Evolutionary conservation across 2,329 filamentous ascomycete genomes (phyloP).

Genomic region (Thielaviopsis musarum): DNA sequence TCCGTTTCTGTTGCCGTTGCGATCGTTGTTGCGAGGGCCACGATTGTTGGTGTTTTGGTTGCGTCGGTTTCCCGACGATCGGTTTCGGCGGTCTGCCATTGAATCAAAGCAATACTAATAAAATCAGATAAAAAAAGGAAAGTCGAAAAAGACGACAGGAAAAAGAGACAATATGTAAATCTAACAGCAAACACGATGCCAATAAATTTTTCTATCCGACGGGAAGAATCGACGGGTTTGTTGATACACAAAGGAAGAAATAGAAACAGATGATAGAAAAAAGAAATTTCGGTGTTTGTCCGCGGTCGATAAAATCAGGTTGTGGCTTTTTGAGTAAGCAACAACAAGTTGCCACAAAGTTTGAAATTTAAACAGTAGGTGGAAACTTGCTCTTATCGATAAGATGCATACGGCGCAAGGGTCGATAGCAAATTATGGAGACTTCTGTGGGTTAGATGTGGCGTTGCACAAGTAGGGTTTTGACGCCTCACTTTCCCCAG

Average conservation of each 20-base stretch:
- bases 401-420: not conserved
- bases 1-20: not conserved
- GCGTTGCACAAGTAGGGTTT: not conserved
- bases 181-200: not conserved
- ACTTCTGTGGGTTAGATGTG: not conserved
- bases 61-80: constrained; percentile 1
- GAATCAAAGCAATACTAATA: not conserved
- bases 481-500: not conserved
- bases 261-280: not conserved
- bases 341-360: not conserved
- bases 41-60: constrained; percentile 41
- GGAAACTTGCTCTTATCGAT: not conserved
- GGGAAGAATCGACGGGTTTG: not conserved
- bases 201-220: not conserved
- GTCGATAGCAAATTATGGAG: not conserved
- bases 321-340: not conserved
- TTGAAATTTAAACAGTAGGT: not conserved
- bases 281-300: not conserved
- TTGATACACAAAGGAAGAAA: not conserved
- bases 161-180: not conserved
- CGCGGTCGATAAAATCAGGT: not conserved
- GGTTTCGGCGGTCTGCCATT: not conserved
- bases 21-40: constrained; percentile 6
- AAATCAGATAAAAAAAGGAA: not conserved
- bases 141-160: not conserved